A percentile compares a stretch with the other conserved stretches of the same genome.
Evolutionary conservation across 1,284 basidiomycete genomes (phyloP).

Genomic region (Ustilago cynodontis): DNA sequence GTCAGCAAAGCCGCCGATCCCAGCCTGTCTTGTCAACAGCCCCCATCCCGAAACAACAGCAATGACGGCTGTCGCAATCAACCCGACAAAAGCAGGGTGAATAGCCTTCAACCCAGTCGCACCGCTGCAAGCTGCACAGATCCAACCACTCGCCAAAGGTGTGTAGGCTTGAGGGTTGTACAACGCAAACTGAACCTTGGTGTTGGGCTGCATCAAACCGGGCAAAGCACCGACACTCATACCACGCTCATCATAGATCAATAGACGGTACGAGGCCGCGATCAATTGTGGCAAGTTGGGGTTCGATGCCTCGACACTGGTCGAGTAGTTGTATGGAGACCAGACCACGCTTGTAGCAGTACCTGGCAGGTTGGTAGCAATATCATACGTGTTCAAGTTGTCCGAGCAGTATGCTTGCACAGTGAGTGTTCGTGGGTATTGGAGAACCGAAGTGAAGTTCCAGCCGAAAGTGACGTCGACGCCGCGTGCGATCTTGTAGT

Average conservation of each 20-base stretch:
- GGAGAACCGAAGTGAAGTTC: conserved; percentile 66
- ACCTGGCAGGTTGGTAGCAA: conserved; percentile 62
- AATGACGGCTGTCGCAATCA: conserved; percentile 46
- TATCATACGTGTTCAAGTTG: conserved; percentile 64
- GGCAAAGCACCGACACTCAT: conserved; percentile 39
- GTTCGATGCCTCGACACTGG: conserved; percentile 48
- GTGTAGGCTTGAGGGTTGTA: conserved; percentile 69
- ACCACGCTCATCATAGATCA: conserved; percentile 66
- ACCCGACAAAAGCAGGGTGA: conserved; percentile 43
- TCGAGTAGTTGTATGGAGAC: conserved; percentile 65
- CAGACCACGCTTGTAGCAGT: conserved; percentile 62
- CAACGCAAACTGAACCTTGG: conserved; percentile 64
- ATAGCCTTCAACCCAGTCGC: conserved; percentile 44
- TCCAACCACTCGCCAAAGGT: conserved; percentile 61
- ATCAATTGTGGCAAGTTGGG: conserved; percentile 60
- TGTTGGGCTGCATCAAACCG: conserved; percentile 64
- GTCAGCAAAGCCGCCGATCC: conserved; percentile 20
- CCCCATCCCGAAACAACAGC: conserved; percentile 49
- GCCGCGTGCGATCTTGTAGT: conserved; percentile 68
- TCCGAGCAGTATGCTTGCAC: conserved; percentile 66
- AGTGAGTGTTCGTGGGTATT: conserved; percentile 54
- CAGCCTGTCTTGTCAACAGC: conserved; percentile 29
- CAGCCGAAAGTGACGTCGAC: conserved; percentile 67
- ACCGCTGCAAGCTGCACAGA: conserved; percentile 56
- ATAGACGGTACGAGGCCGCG: conserved; percentile 64